Conservation (phyloP, 257 asterid genomes). For the Cruciata laevipes region DNA sequence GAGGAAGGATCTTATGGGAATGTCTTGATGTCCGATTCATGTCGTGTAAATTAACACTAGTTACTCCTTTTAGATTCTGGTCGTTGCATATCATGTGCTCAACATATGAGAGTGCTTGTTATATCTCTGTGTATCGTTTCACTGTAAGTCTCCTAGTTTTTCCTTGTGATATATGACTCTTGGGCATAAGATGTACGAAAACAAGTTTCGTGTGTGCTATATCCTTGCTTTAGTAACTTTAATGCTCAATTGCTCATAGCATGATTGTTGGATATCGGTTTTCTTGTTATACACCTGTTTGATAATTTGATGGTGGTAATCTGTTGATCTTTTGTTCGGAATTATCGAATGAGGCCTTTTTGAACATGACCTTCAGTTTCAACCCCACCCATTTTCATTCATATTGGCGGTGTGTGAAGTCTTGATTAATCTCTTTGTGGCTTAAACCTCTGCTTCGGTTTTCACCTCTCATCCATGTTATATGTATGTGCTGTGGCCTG, state of each 20-base stretch:
- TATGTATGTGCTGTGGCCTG: not conserved
- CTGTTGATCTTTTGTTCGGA: too few species aligned
- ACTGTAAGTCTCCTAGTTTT: slow-evolving; percentile 6
- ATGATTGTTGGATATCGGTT: not conserved
- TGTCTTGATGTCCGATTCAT: slow-evolving; percentile 20
- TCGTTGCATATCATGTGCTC: slow-evolving; percentile 1
- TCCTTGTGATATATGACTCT: slow-evolving; percentile 2
- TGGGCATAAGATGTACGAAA: not conserved
- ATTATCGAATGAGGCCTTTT: too few species aligned
- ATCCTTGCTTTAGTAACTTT: not conserved
- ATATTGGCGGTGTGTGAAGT: not conserved
- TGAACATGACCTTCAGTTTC: too few species aligned
- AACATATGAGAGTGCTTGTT: not conserved
- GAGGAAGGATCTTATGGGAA: slow-evolving; percentile 11
- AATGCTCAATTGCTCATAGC: not conserved
- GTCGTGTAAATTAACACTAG: slow-evolving; percentile 22
- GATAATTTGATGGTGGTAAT: too few species aligned
- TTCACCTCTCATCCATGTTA: too few species aligned
- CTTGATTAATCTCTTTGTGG: not conserved
- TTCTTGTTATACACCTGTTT: not conserved
- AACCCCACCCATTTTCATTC: too few species aligned
- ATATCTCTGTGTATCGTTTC: slow-evolving; percentile 1
- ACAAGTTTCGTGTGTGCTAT: not conserved
- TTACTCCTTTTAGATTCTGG: slow-evolving; percentile 3
- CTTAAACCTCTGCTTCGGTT: not conserved